Base-by-base conservation (phyloP, 331 rosid species). In the Rhamnella rubrinervis region DNA sequence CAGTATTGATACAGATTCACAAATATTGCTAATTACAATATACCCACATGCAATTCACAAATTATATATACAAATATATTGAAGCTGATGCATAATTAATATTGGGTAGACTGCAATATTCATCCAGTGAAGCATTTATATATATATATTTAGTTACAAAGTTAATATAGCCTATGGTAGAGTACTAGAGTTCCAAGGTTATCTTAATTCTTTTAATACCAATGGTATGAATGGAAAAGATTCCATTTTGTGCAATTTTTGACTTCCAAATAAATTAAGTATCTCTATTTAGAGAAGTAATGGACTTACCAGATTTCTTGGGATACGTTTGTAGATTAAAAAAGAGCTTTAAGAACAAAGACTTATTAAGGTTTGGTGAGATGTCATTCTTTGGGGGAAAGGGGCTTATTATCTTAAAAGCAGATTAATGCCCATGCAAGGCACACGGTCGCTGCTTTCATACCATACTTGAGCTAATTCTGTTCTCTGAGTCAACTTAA, bases 281-380 rank as follows among this genome's bases (percentile, higher is more conserved):
- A 4, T n/a, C 13, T 28, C 16, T 40, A 23, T 35, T 2, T 66
- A 58, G 68, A 71, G 59, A 59, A 53, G 58, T 17, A 64, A 65
- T 40, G 76, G 9, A 71, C 78, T 65, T 64, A 62, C 79, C 93
- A 79, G 88, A 88, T 85, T 62, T 75, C 41, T 74, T 71, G 90
- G 88, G 93, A 88, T 88, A 59, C 59, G 10, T 74, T 68, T 61
- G 59, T 8, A 57, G 25, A 47, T 71, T 66, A 55, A 69, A 71
- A 74, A 67, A 11, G n/a, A 53, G 0, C 21, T 7, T 57, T 52
- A 77, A 75, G 41, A 65, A 53, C 28, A 77, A 68, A 60, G 84
- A 77, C 83, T 23, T 23, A 23, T 23, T 23, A 23, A 23, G 23
- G 23, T 23, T n/a, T n/a, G 78, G 68, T 64, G 70, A 75, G 65